Base-by-base conservation (phyloP, 345 rosid species). In the Salix udensis region DNA sequence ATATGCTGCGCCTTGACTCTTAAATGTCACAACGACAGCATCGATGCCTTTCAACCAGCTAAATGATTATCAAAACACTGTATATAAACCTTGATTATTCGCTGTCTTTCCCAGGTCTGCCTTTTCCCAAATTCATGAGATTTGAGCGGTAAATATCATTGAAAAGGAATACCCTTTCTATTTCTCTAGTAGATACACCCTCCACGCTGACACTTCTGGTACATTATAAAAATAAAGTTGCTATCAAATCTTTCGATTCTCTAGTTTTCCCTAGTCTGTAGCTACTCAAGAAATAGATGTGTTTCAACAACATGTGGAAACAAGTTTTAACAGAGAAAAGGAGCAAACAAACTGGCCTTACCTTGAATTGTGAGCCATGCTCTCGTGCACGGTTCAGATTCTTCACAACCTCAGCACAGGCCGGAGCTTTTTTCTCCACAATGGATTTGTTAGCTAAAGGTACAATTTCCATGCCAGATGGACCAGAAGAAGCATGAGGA, bases 321-420 rank as follows among this genome's bases (percentile, higher is more conserved):
- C 6, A 73, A 30, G n/a, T 30, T 31, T 64, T n/a, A 8, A 60
- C 12, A 67, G n/a, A 18, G 26, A 39, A 79, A 65, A 46, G 13
- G 72, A 31, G 55, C 65, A 53, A 58, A 75, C 67, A 21, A 79
- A 71, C 19, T 15, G 79, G 78, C 71, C 86, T 69, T 89, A 96
- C 99, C 84, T 87, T 89, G 81, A 90, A 96, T 31, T 88, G 88
- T 79, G 87, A 80, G 67, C 97, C 98, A 72, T 82, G 88, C 79
- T 96, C 97, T 73, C 97, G 88, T 9, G 94, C 90, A 83, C 83
- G 84, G 86, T 91, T 96, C 79, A 96, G 85, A 76, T 87, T 85
- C 85, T 87, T 93, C 84, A 88, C 98, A 83, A 84, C 94, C 78
- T 88, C 97, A 60, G 92, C 92, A 82, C 92, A 96, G 50, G 87